Base-by-base conservation (phyloP, 169 alveolate genomes). In the Cryptosporidium muris region DNA sequence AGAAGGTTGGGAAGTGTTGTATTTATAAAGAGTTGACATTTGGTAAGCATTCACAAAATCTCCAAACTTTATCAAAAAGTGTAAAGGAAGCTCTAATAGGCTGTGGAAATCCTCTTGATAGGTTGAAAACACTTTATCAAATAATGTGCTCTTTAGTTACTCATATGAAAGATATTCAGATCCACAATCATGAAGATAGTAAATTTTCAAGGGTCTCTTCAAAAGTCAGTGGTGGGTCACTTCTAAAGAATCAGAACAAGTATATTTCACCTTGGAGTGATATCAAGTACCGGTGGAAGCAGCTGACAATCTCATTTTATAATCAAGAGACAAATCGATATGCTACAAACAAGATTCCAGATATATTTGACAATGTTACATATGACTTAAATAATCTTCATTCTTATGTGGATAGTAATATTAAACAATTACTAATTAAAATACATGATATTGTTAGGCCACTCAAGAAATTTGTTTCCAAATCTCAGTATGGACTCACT, bases 401-500 rank as follows among this genome's bases (percentile, higher is more conserved):
- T 12, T 53, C 52, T 8, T 53, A 40, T 54, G 34, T 67, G 16
- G 47, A 54, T 52, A n/a, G 38, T 25, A 66, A 67, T 38, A 58
- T 53, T 25, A n/a, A 43, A 40, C 42, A 51, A 54, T 54, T 67
- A 56, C 56, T 67, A 6, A 53, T n/a, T 42, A 58, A 67, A 53
- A 42, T 67, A 2, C 56, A 67, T 54, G 82, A 67, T 14, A 54
- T 56, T 9, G 66, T 67, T 6, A 66, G 16, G 37, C 66, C 66
- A 38, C 37, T 67, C 14, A 66, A 66, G 12, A 66, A 67, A 40
- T 74, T 74, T 74, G 82, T 74, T 7, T 12, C 36, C 25, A 48
- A 16, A 16, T 74, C 64, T 25, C 82, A 53, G n/a, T 74, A 74
- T 43, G 82, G 82, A 45, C 51, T 56, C 38, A 54, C 68, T 2